These are phyloP conservation scores for Dacryopinax primogenitus DNA, from an alignment of 768 basidiomycete genomes.

Conservation along the genomic window DNA sequence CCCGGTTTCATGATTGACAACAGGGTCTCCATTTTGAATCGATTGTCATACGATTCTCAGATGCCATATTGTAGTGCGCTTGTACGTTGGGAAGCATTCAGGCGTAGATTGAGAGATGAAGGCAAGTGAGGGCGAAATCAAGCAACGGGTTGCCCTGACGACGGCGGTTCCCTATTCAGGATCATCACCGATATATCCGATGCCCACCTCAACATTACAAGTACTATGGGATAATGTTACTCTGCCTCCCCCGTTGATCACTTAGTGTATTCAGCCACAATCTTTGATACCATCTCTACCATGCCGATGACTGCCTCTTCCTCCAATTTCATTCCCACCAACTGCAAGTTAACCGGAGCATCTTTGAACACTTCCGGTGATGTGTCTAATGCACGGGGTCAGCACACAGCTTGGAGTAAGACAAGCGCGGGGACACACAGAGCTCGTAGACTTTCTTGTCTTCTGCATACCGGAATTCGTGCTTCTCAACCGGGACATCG, in stretches of 20 bases:
- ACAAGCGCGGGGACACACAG: slow-evolving; percentile 30
- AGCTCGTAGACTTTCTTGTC: slow-evolving; percentile 42
- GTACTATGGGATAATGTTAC: not conserved
- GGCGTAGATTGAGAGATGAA: too few relatives aligned
- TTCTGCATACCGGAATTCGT: slow-evolving; percentile 35
- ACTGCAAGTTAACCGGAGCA: slow-evolving; percentile 51
- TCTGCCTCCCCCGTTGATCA: slow-evolving; percentile 20
- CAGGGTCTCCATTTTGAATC: too few relatives aligned
- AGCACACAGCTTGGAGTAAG: not conserved
- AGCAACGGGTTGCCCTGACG: too few relatives aligned
- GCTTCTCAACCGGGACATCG: slow-evolving; percentile 37
- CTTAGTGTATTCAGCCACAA: slow-evolving; percentile 23
- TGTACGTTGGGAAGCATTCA: too few relatives aligned
- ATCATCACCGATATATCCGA: not conserved
- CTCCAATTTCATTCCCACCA: slow-evolving; percentile 56
- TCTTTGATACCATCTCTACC: slow-evolving; percentile 41
- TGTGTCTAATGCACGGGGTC: not conserved
- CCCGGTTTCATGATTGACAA: too few relatives aligned
- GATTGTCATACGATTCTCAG: too few relatives aligned
- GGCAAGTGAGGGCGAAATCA: too few relatives aligned
- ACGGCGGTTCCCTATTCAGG: too few relatives aligned
- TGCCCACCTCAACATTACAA: not conserved
- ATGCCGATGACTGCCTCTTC: slow-evolving; percentile 64
- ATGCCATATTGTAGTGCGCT: too few relatives aligned
- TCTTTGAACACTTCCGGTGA: slow-evolving; percentile 39